These are phyloP conservation scores for Aspergillus ochraceus DNA, from an alignment of 2,329 filamentous ascomycete species.

Conservation along the genomic window DNA sequence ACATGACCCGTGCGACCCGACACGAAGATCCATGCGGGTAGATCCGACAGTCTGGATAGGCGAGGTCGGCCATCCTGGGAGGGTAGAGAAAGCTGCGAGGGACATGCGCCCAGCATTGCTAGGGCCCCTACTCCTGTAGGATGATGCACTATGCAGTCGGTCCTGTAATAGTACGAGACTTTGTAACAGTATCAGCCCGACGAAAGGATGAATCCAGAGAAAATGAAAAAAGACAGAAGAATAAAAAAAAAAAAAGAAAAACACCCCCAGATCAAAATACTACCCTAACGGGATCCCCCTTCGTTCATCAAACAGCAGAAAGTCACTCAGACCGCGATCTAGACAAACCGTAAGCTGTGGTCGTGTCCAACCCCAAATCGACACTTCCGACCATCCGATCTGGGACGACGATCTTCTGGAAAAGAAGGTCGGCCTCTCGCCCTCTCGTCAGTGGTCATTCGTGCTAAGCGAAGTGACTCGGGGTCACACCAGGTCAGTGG, in stretches of 20 bases:
- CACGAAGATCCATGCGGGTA: conserved; percentile 7
- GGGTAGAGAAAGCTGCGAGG: conserved; percentile 2
- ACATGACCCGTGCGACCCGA: not conserved
- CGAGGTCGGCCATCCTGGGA: not conserved
- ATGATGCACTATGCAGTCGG: not conserved
- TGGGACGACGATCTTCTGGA: not conserved
- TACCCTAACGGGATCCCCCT: no score
- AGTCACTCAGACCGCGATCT: not conserved
- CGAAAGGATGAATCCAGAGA: not conserved
- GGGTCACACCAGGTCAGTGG: not conserved
- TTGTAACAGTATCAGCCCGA: no score
- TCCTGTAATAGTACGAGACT: no score
- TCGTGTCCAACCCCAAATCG: not conserved
- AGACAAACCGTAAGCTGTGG: not conserved
- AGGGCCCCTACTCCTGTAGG: not conserved
- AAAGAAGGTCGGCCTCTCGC: not conserved
- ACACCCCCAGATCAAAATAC: no score
- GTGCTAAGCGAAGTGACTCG: not conserved
- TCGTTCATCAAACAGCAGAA: not conserved
- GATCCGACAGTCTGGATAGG: conserved; percentile 22
- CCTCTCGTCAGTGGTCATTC: not conserved
- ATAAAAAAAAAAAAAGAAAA: no score
- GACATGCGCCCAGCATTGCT: not conserved
- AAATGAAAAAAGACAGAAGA: no score
- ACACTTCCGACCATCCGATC: not conserved